Evolutionary conservation across 768 basidiomycete genomes (phyloP).

Genomic region (Obba rivulosa): DNA sequence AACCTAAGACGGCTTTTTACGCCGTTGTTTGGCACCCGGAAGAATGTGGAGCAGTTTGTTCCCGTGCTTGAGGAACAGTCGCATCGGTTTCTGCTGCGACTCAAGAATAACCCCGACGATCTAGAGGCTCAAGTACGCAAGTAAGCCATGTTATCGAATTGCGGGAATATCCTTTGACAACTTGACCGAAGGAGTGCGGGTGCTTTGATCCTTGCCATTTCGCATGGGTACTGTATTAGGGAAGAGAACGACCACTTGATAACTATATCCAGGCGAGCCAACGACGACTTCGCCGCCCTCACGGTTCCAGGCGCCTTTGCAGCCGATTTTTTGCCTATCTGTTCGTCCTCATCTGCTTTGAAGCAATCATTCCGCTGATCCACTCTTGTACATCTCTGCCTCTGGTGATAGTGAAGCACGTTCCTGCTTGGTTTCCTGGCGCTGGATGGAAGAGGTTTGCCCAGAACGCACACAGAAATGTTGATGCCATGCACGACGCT

Average conservation of each 20-base stretch:
- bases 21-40: conserved; percentile 36
- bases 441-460: conserved; percentile 30
- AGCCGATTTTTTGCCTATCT: conserved; percentile 25
- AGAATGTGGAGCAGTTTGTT: conserved; percentile 29
- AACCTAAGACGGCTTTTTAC: conserved; percentile 38
- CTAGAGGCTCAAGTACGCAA: conserved; percentile 36
- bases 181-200: conserved; percentile 18
- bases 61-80: conserved; percentile 36
- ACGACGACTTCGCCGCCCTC: conserved; percentile 16
- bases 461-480: conserved; percentile 17
- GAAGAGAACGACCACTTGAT: conserved; percentile 16
- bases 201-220: conserved; percentile 21
- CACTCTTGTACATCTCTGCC: background rate
- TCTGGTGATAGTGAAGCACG: conserved; percentile 6
- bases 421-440: conserved; percentile 39
- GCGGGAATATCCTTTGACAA: background rate
- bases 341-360: conserved; percentile 14
- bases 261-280: conserved; percentile 13
- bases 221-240: conserved; percentile 23
- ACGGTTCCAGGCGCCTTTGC: conserved; percentile 29
- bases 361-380: background rate
- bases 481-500: conserved; percentile 10
- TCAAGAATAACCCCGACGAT: conserved; percentile 34
- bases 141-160: conserved; percentile 18
- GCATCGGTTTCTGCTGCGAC: conserved; percentile 35